A percentile compares a stretch with the other conserved stretches of the same genome.
Conservation (phyloP, 495 filamentous ascomycete genomes). For the Penicillium coprophilum region DNA sequence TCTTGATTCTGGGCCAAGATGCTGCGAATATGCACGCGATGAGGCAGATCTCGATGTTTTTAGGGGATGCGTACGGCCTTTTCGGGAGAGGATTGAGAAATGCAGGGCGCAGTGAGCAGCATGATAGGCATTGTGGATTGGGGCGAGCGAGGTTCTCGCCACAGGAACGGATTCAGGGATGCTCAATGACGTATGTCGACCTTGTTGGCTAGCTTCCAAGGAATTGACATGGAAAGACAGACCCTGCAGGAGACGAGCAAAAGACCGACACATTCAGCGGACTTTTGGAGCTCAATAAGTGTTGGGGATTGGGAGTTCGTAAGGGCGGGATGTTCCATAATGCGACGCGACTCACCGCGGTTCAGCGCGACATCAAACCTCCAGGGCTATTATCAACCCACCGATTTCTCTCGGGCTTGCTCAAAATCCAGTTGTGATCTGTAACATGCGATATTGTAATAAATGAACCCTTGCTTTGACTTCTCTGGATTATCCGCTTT, state of each 20-base stretch:
- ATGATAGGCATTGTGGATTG: constrained; percentile 25
- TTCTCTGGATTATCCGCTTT: too few species aligned
- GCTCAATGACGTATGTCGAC: constrained; percentile 35
- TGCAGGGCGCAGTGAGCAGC: constrained; percentile 2
- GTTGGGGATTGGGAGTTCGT: background rate
- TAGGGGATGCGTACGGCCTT: constrained; percentile 1
- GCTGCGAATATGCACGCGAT: constrained; percentile 10
- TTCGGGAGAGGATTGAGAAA: background rate
- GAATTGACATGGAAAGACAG: constrained; percentile 34
- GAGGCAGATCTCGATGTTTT: background rate
- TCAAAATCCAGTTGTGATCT: background rate
- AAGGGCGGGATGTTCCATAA: constrained; percentile 13
- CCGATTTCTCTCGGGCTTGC: background rate
- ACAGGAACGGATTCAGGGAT: constrained; percentile 29
- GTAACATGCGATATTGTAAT: too few species aligned
- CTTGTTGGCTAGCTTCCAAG: constrained; percentile 26
- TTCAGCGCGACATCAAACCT: background rate
- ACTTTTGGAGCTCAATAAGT: constrained; percentile 2
- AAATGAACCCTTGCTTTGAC: background rate
- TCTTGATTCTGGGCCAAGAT: constrained; percentile 1
- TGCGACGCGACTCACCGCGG: constrained; percentile 15
- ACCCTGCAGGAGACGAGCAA: constrained; percentile 29
- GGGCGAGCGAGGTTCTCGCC: constrained; percentile 25
- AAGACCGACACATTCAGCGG: constrained; percentile 40
- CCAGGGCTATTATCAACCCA: background rate